Base-by-base conservation (phyloP, 2,329 filamentous ascomycete species). In the Neoascochyta sp. region DNA sequence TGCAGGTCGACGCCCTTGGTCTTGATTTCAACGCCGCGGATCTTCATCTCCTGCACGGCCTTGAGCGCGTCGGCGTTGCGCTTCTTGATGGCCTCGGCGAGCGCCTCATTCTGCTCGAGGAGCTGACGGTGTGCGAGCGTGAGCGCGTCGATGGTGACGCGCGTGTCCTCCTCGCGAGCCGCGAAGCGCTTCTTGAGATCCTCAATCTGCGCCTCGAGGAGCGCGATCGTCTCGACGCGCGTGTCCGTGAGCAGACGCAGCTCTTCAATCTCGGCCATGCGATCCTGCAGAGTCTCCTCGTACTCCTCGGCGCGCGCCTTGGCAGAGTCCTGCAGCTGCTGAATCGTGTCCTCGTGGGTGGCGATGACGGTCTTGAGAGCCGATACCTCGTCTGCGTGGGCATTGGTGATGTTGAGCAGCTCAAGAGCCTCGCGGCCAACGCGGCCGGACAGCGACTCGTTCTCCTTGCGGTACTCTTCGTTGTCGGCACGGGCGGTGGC, bases 271-370 rank as follows among this genome's bases (percentile, higher is more conserved):
- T 63, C 50, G 16, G 31, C 24, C 12, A 41, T 40, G 41, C 52
- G 57, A 21, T 57, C 51, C 10, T 38, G 34, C 15, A 64, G 30
- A 6, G 38, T 30, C 9, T 44, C 37, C 7, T 52, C 47, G 30
- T 60, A 48, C 24, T 62, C 52, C 5, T 31, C 29, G 1, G 31
- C 27, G 9, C 45, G 50, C 16, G 53, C 30, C n/a, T 39, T 49
- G 5, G 48, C 47, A 3, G 44, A 46, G 6, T 44, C 35, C 24
- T 52, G 54, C 4, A 67, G 50, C 9, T 45, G 44, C 4, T 46
- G 45, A 29, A 71, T 66, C 16, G 64, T 61, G 17, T 57, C 52
- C 14, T 65, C 56, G 12, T 65, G 59, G 9, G 57, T 56, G 3
- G 44, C 45, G 27, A 68, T 62, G 7, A 62, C 52, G 9, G 55